These are phyloP conservation scores for Isoetes taiwanensis DNA, from an alignment of 75 land plant genomes.

Conservation along the genomic window DNA sequence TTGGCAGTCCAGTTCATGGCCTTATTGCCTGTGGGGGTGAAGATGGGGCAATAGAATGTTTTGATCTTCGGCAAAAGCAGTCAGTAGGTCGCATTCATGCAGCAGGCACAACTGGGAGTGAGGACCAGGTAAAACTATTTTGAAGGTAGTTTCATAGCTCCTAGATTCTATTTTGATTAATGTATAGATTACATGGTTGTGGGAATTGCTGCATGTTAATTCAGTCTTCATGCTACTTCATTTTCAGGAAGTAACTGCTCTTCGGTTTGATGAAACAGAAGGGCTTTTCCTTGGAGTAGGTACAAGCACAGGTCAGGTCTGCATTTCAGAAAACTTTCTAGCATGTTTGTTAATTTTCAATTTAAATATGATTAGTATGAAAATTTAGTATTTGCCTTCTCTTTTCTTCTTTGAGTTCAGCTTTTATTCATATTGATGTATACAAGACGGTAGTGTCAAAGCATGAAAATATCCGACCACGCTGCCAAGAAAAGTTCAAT, in stretches of 20 bases:
- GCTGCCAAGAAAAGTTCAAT: too few species aligned
- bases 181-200: not conserved
- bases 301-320: conserved; percentile 78
- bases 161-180: not conserved
- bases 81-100: conserved; percentile 74
- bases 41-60: conserved; percentile 92
- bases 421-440: too few species aligned
- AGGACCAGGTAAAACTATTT: conserved; percentile 38
- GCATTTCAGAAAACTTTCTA: too few species aligned
- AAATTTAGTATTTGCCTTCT: too few species aligned
- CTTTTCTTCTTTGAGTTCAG: too few species aligned
- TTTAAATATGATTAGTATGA: too few species aligned
- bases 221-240: conserved; percentile 4
- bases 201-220: not conserved
- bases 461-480: too few species aligned
- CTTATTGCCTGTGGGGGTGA: conserved; percentile 94
- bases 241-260: conserved; percentile 71
- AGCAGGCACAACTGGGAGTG: conserved; percentile 41
- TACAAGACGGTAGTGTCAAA: too few species aligned
- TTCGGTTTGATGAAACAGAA: conserved; percentile 61
- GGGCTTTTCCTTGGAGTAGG: conserved; percentile 80
- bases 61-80: conserved; percentile 71
- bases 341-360: too few species aligned
- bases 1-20: conserved; percentile 76
- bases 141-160: not conserved